These are phyloP conservation scores for Backusella tuberculispora DNA, from an alignment of 192 early-diverging fungal species.

Conservation along the genomic window DNA sequence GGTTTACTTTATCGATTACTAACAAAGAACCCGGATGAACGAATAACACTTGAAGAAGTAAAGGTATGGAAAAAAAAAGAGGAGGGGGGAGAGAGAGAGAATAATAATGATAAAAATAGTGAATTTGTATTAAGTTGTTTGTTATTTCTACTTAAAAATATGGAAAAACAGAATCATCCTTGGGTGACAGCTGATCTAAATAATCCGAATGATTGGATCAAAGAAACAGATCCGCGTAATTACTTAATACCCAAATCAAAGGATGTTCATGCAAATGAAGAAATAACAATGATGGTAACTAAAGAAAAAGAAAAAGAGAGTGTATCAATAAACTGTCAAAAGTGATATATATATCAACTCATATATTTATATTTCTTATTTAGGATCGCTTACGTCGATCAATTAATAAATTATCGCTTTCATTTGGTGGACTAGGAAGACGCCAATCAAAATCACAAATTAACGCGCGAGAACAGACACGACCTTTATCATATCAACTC, in stretches of 20 bases:
- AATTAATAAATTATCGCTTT: slow-evolving; percentile 29
- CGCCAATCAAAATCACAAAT: slow-evolving; percentile 13
- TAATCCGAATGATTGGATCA: slow-evolving; percentile 70
- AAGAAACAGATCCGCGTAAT: slow-evolving; percentile 74
- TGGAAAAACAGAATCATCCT: slow-evolving; percentile 58
- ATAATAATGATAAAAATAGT: background rate
- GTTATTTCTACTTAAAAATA: background rate
- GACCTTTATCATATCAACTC: background rate
- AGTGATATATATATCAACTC: background rate
- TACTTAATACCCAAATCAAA: slow-evolving; percentile 73
- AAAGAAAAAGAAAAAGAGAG: background rate
- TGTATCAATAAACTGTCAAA: background rate
- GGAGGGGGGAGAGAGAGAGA: no score
- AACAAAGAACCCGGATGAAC: slow-evolving; percentile 87
- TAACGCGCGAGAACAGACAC: background rate
- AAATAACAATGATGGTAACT: slow-evolving; percentile 67
- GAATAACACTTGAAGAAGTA: slow-evolving; percentile 89
- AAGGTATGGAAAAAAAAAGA: slow-evolving; percentile 56
- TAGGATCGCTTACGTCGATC: slow-evolving; percentile 32
- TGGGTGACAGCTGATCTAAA: slow-evolving; percentile 84
- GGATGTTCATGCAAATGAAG: slow-evolving; percentile 64
- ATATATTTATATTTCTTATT: background rate
- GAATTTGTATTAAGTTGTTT: background rate
- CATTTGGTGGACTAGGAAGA: slow-evolving; percentile 22
- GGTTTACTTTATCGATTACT: slow-evolving; percentile 79